These are phyloP conservation scores for Cytospora schulzeri DNA, from an alignment of 2,329 filamentous ascomycete species.

Conservation along the genomic window DNA sequence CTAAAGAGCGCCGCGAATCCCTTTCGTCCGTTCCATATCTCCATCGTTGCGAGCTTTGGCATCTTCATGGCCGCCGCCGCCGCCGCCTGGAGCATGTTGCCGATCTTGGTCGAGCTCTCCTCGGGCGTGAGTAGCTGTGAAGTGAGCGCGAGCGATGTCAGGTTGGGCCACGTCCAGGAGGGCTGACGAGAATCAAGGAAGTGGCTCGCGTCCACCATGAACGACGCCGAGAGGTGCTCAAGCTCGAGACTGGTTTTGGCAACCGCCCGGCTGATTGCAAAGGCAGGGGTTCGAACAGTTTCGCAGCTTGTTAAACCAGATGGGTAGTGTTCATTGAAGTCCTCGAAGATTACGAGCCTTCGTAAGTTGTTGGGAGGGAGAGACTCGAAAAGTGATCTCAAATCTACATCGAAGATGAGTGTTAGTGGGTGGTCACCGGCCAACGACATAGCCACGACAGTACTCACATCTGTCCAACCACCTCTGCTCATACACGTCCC, in stretches of 20 bases:
- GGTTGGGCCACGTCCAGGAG: constrained; percentile 36
- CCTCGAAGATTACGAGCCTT: constrained; percentile 35
- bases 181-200: constrained; percentile 34
- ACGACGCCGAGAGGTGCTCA: constrained; percentile 36
- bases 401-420: constrained; percentile 29
- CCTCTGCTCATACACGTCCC: constrained; percentile 21
- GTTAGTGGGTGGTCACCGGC: constrained; percentile 15
- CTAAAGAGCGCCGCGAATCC: constrained; percentile 37
- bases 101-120: constrained; percentile 30
- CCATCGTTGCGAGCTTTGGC: constrained; percentile 38
- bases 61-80: constrained; percentile 35
- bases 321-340: constrained; percentile 37
- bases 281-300: constrained; percentile 29
- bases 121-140: constrained; percentile 35
- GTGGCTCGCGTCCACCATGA: constrained; percentile 36
- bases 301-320: constrained; percentile 28
- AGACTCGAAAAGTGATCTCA: constrained; percentile 32
- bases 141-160: constrained; percentile 38
- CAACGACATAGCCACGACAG: background rate
- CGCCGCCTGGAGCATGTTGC: constrained; percentile 31
- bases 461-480: constrained; percentile 30
- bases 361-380: constrained; percentile 29
- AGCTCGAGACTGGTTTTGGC: constrained; percentile 34
- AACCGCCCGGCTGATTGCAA: constrained; percentile 31
- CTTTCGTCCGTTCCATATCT: constrained; percentile 40